These are phyloP conservation scores for barrel medic (Medicago truncatula) DNA, from an alignment of 306 rosid species.

Conservation along the genomic window DNA sequence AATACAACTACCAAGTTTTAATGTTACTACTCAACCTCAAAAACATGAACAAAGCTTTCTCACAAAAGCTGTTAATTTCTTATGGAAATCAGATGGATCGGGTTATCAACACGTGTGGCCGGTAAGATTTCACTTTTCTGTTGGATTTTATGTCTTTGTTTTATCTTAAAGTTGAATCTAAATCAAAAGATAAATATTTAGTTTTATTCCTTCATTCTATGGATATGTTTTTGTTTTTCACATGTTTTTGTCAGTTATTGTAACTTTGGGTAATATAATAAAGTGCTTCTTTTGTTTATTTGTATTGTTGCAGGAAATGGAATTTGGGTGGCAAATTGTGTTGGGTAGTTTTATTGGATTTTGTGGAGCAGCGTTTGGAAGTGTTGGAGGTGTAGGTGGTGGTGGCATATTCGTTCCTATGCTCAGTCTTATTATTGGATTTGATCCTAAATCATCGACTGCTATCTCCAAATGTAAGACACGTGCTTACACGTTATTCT, in stretches of 20 bases:
- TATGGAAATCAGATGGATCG: conserved; percentile 63
- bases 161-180: background rate
- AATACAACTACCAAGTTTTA: conserved; percentile 40
- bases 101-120: conserved; percentile 87
- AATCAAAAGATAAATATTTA: background rate
- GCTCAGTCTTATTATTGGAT: conserved; percentile 86
- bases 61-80: conserved; percentile 53
- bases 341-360: conserved; percentile 75
- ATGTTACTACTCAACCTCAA: background rate
- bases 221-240: too few relatives aligned
- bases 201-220: background rate
- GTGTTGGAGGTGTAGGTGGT: conserved; percentile 98
- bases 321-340: conserved; percentile 84
- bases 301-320: conserved; percentile 61
- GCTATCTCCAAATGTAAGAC: conserved; percentile 94
- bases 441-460: conserved; percentile 90
- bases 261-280: too few relatives aligned
- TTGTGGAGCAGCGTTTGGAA: conserved; percentile 92
- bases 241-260: too few relatives aligned
- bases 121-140: conserved; percentile 44
- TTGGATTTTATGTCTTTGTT: background rate
- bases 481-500: background rate
- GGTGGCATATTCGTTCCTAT: conserved; percentile 98
- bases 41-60: conserved; percentile 37
- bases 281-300: background rate